phyloP scores from a whole-genome alignment of 2,329 filamentous ascomycete genomes.

The Ophiobolus disseminans region DNA sequence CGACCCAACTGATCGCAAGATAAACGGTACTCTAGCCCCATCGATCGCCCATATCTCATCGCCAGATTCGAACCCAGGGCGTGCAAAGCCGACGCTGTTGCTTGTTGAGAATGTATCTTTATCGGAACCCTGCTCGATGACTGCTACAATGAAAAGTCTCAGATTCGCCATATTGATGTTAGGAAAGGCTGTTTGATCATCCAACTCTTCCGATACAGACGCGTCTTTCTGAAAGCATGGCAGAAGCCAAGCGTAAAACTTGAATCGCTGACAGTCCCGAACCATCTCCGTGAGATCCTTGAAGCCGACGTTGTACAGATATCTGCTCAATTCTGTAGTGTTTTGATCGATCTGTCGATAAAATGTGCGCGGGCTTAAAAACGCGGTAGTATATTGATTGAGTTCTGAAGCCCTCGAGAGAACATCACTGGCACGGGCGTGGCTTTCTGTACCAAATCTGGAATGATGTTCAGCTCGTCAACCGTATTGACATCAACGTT shows the following conservation, averaged over 20 bases:
- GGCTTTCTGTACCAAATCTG: background rate
- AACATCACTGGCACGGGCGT: background rate
- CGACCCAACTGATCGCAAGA: background rate
- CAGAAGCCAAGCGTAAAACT: background rate
- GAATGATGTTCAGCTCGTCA: background rate
- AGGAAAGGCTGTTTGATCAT: background rate
- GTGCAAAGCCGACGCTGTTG: conserved; percentile 4
- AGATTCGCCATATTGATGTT: background rate
- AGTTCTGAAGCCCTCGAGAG: background rate
- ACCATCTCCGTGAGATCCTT: too few species aligned
- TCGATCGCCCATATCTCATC: conserved; percentile 11
- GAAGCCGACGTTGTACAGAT: too few species aligned
- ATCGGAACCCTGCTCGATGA: too few species aligned
- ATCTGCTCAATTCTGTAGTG: background rate
- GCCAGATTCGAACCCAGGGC: background rate
- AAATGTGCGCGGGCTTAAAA: conserved; percentile 1
- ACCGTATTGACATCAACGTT: background rate
- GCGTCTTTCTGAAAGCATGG: background rate
- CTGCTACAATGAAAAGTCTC: too few species aligned
- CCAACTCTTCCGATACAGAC: background rate
- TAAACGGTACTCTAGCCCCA: conserved; percentile 7
- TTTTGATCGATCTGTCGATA: background rate
- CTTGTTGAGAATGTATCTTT: background rate
- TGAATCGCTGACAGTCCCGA: background rate
- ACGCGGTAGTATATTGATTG: background rate